Conservation (phyloP, 1,139 yeast species). For the Ashbya aceris region DNA sequence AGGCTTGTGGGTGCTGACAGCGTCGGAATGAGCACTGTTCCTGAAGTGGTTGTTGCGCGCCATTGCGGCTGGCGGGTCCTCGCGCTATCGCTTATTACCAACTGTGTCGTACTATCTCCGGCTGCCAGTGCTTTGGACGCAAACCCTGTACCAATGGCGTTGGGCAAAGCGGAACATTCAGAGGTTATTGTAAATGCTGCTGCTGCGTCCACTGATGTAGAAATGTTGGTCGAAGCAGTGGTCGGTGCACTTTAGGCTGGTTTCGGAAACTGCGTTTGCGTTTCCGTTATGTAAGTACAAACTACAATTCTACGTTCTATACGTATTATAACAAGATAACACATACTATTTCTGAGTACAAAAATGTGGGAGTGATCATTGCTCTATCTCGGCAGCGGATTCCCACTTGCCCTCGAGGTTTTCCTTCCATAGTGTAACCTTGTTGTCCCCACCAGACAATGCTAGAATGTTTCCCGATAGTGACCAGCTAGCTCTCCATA, state of each 20-base stretch:
- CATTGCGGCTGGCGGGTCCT: conserved; percentile 75
- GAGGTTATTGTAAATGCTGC: conserved; percentile 83
- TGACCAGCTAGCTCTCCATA: conserved; percentile 99
- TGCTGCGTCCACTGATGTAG: conserved; percentile 73
- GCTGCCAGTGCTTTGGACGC: conserved; percentile 66
- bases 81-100: conserved; percentile 81
- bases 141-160: conserved; percentile 45
- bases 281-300: no score
- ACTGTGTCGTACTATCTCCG: conserved; percentile 63
- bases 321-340: no score
- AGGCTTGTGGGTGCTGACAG: conserved; percentile 77
- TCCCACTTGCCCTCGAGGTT: conserved; percentile 93
- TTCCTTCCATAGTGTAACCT: conserved; percentile 95
- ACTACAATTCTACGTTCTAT: no score
- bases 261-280: no score
- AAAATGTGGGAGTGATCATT: conserved; percentile 31
- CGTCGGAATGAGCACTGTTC: conserved; percentile 97
- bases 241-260: conserved; percentile 35
- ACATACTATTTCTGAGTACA: no score
- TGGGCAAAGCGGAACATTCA: conserved; percentile 80
- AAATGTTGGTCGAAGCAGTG: conserved; percentile 55
- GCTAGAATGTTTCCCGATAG: conserved; percentile 92
- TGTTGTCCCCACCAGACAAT: conserved; percentile 92
- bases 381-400: conserved; percentile 88
- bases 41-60: conserved; percentile 88